Percentiles rank a stretch among this genome's conserved stretches.
These are phyloP conservation scores for Penicillium soppii DNA, from an alignment of 495 filamentous ascomycete genomes.

Conservation along the genomic window DNA sequence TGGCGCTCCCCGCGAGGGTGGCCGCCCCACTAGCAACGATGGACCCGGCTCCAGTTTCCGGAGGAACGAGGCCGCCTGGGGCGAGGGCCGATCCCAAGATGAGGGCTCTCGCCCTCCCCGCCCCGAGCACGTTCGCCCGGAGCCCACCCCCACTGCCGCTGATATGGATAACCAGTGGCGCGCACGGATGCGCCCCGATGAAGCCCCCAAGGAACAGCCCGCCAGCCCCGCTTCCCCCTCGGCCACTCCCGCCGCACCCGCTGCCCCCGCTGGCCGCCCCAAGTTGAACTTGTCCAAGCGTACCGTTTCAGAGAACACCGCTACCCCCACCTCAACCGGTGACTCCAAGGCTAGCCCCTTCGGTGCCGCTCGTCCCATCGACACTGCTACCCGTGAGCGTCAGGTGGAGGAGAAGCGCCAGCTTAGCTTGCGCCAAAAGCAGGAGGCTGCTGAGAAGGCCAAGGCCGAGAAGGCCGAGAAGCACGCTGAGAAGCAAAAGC, in stretches of 20 bases:
- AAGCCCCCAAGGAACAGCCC: slow-evolving; percentile 60
- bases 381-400: slow-evolving; percentile 81
- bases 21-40: slow-evolving; percentile 67
- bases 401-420: slow-evolving; percentile 87
- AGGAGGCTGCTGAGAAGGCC: slow-evolving; percentile 83
- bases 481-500: slow-evolving; percentile 34
- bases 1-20: slow-evolving; percentile 59
- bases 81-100: slow-evolving; percentile 76
- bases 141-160: slow-evolving; percentile 77
- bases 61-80: slow-evolving; percentile 77
- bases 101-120: slow-evolving; percentile 74
- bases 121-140: slow-evolving; percentile 65
- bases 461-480: slow-evolving; percentile 66
- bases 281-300: slow-evolving; percentile 84
- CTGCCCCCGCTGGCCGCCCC: slow-evolving; percentile 61
- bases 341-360: slow-evolving; percentile 89
- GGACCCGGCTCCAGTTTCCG: slow-evolving; percentile 57
- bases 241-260: slow-evolving; percentile 40
- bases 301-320: slow-evolving; percentile 72
- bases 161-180: slow-evolving; percentile 89
- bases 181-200: slow-evolving; percentile 76
- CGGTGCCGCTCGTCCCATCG: slow-evolving; percentile 85
- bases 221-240: slow-evolving; percentile 57
- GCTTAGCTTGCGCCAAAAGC: slow-evolving; percentile 71
- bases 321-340: slow-evolving; percentile 43